phyloP scores from a whole-genome alignment of 345 rosid species.

The Euclidium syriacum region DNA sequence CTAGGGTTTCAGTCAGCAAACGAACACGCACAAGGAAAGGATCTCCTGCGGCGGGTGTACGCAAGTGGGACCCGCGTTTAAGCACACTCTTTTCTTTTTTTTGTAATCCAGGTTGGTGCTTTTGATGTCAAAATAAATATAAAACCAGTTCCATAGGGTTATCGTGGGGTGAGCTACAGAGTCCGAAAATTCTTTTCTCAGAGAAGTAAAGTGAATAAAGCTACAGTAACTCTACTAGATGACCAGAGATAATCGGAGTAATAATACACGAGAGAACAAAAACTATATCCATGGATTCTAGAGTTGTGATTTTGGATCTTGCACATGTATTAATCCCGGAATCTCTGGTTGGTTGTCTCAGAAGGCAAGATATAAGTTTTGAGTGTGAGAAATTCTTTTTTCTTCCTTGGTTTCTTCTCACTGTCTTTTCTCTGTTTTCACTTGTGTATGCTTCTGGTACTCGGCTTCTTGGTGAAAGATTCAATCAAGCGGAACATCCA shows the following conservation, averaged over 20 bases:
- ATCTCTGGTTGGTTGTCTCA: background rate
- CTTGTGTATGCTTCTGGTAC: constrained; percentile 21
- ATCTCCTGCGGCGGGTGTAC: background rate
- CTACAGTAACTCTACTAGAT: constrained; percentile 20
- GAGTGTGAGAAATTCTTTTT: constrained; percentile 9
- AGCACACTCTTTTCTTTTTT: background rate
- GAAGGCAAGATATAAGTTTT: constrained; percentile 13
- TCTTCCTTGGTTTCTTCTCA: background rate
- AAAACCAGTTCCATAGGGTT: too few relatives aligned
- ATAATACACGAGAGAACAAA: background rate
- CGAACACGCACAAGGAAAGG: background rate
- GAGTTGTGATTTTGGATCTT: background rate
- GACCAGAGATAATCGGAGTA: constrained; percentile 11
- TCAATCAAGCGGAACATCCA: constrained; percentile 90
- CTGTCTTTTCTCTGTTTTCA: constrained; percentile 9
- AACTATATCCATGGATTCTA: constrained; percentile 14
- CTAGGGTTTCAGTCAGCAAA: constrained; percentile 16
- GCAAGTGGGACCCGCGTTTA: background rate
- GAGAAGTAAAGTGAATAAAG: background rate
- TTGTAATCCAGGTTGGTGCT: too few relatives aligned
- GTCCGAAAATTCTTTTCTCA: too few relatives aligned
- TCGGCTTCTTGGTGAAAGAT: constrained; percentile 45
- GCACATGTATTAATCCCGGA: constrained; percentile 14
- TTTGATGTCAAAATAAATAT: too few relatives aligned
- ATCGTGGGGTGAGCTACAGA: too few relatives aligned